Percentiles rank a stretch among this genome's conserved stretches.
Evolutionary conservation across 805 yeast species (phyloP).

Genomic region (Candida golubevii): DNA sequence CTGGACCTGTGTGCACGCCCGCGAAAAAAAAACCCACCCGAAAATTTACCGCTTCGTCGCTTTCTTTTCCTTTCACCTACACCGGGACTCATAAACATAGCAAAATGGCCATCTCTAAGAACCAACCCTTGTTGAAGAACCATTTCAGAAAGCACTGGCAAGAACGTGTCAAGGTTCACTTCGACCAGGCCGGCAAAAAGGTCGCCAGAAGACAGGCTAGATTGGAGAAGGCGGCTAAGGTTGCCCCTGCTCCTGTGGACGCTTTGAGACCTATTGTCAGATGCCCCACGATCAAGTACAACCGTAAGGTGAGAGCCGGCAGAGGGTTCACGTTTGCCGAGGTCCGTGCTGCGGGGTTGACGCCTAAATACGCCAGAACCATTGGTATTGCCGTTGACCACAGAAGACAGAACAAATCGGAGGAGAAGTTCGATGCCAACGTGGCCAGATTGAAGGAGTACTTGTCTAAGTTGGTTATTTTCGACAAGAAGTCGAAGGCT

Average conservation of each 20-base stretch:
- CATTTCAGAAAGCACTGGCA: constrained; percentile 99
- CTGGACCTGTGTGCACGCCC: constrained; percentile 2
- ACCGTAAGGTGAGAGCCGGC: constrained; percentile 99
- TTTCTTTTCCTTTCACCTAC: constrained; percentile 11
- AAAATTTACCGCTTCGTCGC: not conserved
- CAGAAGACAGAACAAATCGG: constrained; percentile 98
- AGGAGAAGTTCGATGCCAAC: constrained; percentile 90
- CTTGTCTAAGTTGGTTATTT: constrained; percentile 91
- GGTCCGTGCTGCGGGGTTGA: constrained; percentile 94
- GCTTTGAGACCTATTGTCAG: constrained; percentile 95
- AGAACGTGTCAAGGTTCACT: constrained; percentile 98
- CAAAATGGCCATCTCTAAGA: constrained; percentile 90
- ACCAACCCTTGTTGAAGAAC: constrained; percentile 97
- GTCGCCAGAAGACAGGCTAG: constrained; percentile 94
- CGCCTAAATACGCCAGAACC: constrained; percentile 92
- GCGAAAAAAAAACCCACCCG: constrained; percentile 3
- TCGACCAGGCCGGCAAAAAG: constrained; percentile 99
- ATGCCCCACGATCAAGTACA: constrained; percentile 98
- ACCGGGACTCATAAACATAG: constrained; percentile 1
- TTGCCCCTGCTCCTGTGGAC: constrained; percentile 98
- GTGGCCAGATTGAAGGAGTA: constrained; percentile 96
- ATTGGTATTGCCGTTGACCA: constrained; percentile 98
- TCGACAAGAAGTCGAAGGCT: constrained; percentile 81
- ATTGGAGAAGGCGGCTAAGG: constrained; percentile 86
- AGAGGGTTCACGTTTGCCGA: constrained; percentile 98